phyloP scores from a whole-genome alignment of 768 basidiomycete genomes.

The Vararia minispora region DNA sequence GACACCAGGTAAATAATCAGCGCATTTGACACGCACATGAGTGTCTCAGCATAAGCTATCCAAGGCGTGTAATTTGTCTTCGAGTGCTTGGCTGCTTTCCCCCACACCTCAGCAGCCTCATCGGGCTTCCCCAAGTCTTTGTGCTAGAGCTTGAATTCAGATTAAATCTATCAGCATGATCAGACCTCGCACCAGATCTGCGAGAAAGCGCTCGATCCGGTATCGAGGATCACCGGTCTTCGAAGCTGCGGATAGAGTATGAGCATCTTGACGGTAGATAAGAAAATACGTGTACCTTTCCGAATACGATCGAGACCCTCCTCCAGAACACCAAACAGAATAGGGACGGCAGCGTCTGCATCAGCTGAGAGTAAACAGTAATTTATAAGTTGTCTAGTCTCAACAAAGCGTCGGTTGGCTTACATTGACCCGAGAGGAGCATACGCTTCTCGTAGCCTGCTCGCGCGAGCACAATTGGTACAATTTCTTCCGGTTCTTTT shows the following conservation, averaged over 20 bases:
- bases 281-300: constrained; percentile 30
- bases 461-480: constrained; percentile 10
- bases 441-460: constrained; percentile 9
- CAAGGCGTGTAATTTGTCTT: constrained; percentile 23
- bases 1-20: constrained; percentile 2
- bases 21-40: not conserved
- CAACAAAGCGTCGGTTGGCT: no score
- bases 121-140: constrained; percentile 5
- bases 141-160: not conserved
- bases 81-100: constrained; percentile 19
- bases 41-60: constrained; percentile 20
- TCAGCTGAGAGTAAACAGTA: constrained; percentile 25
- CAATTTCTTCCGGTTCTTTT: constrained; percentile 12
- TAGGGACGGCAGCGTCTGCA: constrained; percentile 32
- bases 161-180: not conserved
- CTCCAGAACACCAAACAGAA: constrained; percentile 28
- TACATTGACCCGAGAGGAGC: no score
- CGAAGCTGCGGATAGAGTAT: constrained; percentile 30
- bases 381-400: no score
- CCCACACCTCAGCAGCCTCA: constrained; percentile 17
- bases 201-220: constrained; percentile 75
- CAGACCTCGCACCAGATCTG: constrained; percentile 49
- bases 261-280: not conserved
- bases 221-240: constrained; percentile 64
- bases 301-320: constrained; percentile 53